These are phyloP conservation scores for Ajuga chamaepitys DNA, from an alignment of 257 asterid species.

Conservation along the genomic window DNA sequence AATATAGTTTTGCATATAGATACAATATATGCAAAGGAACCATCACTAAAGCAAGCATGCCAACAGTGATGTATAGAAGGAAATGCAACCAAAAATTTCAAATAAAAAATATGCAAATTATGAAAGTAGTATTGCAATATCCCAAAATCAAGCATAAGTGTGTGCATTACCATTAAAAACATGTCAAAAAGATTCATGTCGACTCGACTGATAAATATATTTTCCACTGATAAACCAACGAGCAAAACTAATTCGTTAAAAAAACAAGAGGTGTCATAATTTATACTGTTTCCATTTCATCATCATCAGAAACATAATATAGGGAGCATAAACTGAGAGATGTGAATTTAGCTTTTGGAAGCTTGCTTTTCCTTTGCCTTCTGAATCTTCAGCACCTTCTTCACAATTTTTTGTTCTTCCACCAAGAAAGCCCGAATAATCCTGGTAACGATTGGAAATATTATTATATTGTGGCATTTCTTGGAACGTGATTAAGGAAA, in stretches of 20 bases:
- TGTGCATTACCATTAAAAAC: too few relatives aligned
- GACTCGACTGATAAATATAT: background rate
- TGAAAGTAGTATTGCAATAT: too few relatives aligned
- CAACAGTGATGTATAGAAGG: too few relatives aligned
- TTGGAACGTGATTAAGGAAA: background rate
- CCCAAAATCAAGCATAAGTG: too few relatives aligned
- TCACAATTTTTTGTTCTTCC: constrained; percentile 69
- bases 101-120: too few relatives aligned
- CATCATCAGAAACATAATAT: constrained; percentile 33
- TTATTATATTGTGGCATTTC: background rate
- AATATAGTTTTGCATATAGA: too few relatives aligned
- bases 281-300: constrained; percentile 9
- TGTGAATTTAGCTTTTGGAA: constrained; percentile 33
- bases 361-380: constrained; percentile 53
- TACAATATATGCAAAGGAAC: too few relatives aligned
- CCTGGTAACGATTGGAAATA: constrained; percentile 16
- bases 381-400: constrained; percentile 68
- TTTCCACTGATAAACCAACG: constrained; percentile 3
- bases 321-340: constrained; percentile 18
- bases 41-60: too few relatives aligned
- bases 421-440: constrained; percentile 69
- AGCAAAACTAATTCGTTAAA: constrained; percentile 1
- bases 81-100: too few relatives aligned
- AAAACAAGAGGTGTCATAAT: background rate
- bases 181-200: too few relatives aligned